These are phyloP conservation scores for Cordyceps pruinosa DNA, from an alignment of 2,329 filamentous ascomycete genomes.

Conservation along the genomic window DNA sequence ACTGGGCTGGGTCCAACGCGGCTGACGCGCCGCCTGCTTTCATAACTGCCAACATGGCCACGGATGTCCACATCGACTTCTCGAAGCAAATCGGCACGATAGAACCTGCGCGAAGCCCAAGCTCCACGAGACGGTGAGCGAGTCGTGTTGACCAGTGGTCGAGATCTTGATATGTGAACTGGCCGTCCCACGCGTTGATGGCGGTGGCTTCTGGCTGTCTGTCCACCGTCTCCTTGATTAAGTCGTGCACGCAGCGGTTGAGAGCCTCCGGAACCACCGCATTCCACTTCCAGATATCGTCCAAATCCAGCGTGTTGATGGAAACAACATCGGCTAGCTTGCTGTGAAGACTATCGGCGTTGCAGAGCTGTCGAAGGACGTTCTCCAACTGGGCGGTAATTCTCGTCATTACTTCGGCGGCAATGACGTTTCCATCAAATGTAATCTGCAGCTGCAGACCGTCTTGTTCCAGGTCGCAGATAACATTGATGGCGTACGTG, in stretches of 20 bases:
- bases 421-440: neutral
- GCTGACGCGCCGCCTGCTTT: conserved; percentile 28
- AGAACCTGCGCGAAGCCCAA: neutral
- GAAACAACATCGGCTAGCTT: neutral
- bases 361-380: conserved; percentile 11
- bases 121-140: conserved; percentile 14
- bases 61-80: conserved; percentile 22
- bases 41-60: conserved; percentile 25
- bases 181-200: conserved; percentile 20
- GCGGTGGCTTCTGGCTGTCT: conserved; percentile 15
- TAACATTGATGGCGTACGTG: conserved; percentile 1
- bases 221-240: neutral
- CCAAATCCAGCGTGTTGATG: neutral
- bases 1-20: conserved; percentile 21
- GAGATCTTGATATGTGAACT: conserved; percentile 20
- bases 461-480: conserved; percentile 2
- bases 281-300: conserved; percentile 9
- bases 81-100: conserved; percentile 20
- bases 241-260: neutral
- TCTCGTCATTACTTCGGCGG: neutral
- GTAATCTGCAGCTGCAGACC: conserved; percentile 3
- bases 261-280: neutral
- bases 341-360: neutral
- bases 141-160: conserved; percentile 12
- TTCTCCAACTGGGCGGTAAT: conserved; percentile 2